phyloP scores from a whole-genome alignment of 192 early-diverging fungal species.

The Coemansia sp. region DNA sequence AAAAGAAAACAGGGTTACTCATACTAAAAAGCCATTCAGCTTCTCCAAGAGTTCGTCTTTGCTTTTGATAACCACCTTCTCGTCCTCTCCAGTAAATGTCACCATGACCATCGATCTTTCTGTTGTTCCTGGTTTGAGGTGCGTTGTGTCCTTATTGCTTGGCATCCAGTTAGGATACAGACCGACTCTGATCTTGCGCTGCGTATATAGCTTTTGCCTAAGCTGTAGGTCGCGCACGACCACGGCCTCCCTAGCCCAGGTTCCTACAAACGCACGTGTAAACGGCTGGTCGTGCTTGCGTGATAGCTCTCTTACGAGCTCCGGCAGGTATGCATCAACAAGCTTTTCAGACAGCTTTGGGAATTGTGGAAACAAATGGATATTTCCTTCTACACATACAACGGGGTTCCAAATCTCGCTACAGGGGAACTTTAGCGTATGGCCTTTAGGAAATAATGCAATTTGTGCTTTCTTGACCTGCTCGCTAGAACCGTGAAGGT shows the following conservation, averaged over 20 bases:
- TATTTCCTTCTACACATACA: constrained; percentile 59
- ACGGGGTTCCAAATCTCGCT: constrained; percentile 71
- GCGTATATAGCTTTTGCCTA: constrained; percentile 24
- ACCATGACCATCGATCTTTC: constrained; percentile 18
- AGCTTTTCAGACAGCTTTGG: constrained; percentile 62
- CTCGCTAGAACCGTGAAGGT: constrained; percentile 30
- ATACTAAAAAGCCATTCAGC: constrained; percentile 17
- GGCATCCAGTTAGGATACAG: constrained; percentile 43
- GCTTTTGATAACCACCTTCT: constrained; percentile 16
- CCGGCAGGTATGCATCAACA: constrained; percentile 25
- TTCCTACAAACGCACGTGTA: constrained; percentile 24
- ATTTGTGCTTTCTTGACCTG: constrained; percentile 60
- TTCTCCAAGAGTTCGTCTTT: constrained; percentile 9
- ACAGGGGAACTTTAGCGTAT: constrained; percentile 46
- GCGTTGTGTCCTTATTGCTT: background rate
- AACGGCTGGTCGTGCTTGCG: constrained; percentile 10
- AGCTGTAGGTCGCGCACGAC: constrained; percentile 29
- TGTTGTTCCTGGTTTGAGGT: background rate
- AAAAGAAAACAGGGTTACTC: background rate
- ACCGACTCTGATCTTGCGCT: constrained; percentile 24
- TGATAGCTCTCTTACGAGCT: constrained; percentile 1
- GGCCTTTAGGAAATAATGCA: constrained; percentile 61
- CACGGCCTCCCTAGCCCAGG: constrained; percentile 23
- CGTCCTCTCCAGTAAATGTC: constrained; percentile 1
- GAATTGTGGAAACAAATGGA: constrained; percentile 70